Base-by-base conservation (phyloP, 805 yeast genomes). In the Monosporozyma aquatica region DNA sequence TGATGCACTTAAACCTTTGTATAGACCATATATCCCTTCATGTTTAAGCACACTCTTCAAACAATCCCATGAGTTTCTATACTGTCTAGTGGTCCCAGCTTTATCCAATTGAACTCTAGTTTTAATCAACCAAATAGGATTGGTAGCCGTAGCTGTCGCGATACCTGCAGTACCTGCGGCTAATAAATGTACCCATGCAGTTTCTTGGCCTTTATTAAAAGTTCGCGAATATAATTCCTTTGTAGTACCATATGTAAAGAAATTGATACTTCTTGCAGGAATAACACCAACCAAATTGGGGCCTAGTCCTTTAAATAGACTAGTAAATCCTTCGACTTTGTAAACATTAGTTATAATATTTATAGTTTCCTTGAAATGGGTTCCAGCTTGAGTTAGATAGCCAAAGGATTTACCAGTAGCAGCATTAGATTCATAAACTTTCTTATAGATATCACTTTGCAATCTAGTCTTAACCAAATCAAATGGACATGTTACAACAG, bases 281-380 rank as follows among this genome's bases (percentile, higher is more conserved):
- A 92, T 90, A 13, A 92, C 97, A 42, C 99, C 99, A 14, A 90
- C 94, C 52, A 92, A 69, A 55, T 90, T 92, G 8, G 99, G 98
- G 0, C 98, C 98, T 40, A 92, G 67, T 10, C 99, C 99, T 65
- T 85, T 84, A 65, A 92, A 92, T 37, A 92, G 68, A 4, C 97
- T 90, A 34, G 83, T 68, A 23, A 80, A 68, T 1, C 99, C 99
- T 64, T 92, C 99, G 20, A 67, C 66, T 25, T 62, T 62, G 59
- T 85, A 82, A 15, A 92, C 82, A 38, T 72, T 74, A 26, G 72
- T 68, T 33, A 92, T 67, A 24, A 87, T 92, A 22, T 71, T 67
- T 45, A 82, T 74, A 0, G 97, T 90, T 58, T 90, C 97, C 46
- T 69, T 73, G 51, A 92, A 82, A 66, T 92, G 97, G 6, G 74